Evolutionary conservation across 2,329 filamentous ascomycete genomes (phyloP).

Genomic region (Fusarium continuum): DNA sequence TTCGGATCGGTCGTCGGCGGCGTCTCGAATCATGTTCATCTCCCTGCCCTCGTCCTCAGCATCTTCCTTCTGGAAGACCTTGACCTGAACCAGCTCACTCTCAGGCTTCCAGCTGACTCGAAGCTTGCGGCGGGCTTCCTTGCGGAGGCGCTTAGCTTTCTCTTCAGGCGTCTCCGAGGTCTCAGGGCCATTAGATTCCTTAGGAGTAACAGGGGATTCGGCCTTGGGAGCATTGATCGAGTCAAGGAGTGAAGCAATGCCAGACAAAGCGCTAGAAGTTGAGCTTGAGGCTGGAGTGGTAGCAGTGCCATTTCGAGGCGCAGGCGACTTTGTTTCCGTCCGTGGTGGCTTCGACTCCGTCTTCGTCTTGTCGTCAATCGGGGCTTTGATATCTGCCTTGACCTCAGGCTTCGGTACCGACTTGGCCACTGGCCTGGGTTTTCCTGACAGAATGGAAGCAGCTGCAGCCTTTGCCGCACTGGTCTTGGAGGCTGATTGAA

Average conservation of each 20-base stretch:
- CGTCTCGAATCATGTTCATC: slow-evolving; percentile 74
- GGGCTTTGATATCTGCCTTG: slow-evolving; percentile 41
- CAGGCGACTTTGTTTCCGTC: slow-evolving; percentile 44
- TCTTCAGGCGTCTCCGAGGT: slow-evolving; percentile 73
- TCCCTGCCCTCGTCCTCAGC: slow-evolving; percentile 75
- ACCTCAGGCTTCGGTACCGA: slow-evolving; percentile 50
- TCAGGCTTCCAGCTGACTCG: slow-evolving; percentile 77
- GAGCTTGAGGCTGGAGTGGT: slow-evolving; percentile 11
- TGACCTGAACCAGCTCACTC: slow-evolving; percentile 70
- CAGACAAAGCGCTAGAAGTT: slow-evolving; percentile 53
- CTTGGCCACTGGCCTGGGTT: slow-evolving; percentile 57
- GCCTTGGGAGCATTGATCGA: slow-evolving; percentile 57
- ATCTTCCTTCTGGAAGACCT: slow-evolving; percentile 76
- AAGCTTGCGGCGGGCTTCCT: slow-evolving; percentile 75
- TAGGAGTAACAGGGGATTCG: slow-evolving; percentile 57
- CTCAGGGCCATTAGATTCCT: slow-evolving; percentile 60
- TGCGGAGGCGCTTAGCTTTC: slow-evolving; percentile 72
- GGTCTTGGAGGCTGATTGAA: slow-evolving; percentile 44
- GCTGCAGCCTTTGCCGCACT: slow-evolving; percentile 45
- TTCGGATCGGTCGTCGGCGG: slow-evolving; percentile 76
- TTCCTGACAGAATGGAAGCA: slow-evolving; percentile 58
- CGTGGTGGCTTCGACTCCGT: slow-evolving; percentile 42
- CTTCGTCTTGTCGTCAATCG: slow-evolving; percentile 48
- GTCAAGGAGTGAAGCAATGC: slow-evolving; percentile 64
- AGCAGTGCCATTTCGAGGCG: slow-evolving; percentile 46